A percentile compares a stretch with the other conserved stretches of the same genome.
These are phyloP conservation scores for Phytophthora brassicae DNA, from an alignment of 352 stramenopile species.

Conservation along the genomic window DNA sequence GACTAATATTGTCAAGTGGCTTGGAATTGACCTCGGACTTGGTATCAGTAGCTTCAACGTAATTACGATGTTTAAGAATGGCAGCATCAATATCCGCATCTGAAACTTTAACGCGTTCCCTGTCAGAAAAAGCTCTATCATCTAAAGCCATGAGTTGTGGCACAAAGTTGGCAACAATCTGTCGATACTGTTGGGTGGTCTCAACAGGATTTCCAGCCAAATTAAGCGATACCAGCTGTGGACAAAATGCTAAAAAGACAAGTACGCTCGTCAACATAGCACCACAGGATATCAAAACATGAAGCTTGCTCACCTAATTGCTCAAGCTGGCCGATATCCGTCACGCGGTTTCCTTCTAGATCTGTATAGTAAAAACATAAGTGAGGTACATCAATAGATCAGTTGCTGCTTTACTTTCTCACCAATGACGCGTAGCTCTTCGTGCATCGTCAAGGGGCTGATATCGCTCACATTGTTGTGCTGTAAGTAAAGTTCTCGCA, in stretches of 20 bases:
- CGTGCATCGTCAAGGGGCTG: constrained; percentile 83
- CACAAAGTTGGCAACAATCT: constrained; percentile 72
- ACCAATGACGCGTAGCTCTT: constrained; percentile 80
- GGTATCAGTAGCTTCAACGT: constrained; percentile 1
- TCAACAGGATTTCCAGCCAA: constrained; percentile 72
- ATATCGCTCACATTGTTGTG: constrained; percentile 83
- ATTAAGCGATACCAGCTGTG: constrained; percentile 59
- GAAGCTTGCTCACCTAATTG: constrained; percentile 55
- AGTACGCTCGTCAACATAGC: not conserved
- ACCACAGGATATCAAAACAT: too few relatives aligned
- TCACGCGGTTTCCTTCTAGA: constrained; percentile 68
- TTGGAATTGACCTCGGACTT: not conserved
- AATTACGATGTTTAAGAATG: constrained; percentile 34
- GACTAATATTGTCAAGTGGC: not conserved
- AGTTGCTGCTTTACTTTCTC: not conserved
- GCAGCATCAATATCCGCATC: constrained; percentile 53
- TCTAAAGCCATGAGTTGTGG: constrained; percentile 71
- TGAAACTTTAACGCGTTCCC: constrained; percentile 44
- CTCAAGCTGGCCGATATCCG: constrained; percentile 76
- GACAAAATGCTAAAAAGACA: constrained; percentile 53
- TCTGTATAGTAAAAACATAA: constrained; percentile 33
- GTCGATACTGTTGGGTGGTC: constrained; percentile 53
- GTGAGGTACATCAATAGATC: not conserved
- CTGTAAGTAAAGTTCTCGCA: constrained; percentile 78
- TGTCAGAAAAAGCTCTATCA: constrained; percentile 37